Conservation (phyloP, 129 eudicot genomes). For the Saussurea involucrata region DNA sequence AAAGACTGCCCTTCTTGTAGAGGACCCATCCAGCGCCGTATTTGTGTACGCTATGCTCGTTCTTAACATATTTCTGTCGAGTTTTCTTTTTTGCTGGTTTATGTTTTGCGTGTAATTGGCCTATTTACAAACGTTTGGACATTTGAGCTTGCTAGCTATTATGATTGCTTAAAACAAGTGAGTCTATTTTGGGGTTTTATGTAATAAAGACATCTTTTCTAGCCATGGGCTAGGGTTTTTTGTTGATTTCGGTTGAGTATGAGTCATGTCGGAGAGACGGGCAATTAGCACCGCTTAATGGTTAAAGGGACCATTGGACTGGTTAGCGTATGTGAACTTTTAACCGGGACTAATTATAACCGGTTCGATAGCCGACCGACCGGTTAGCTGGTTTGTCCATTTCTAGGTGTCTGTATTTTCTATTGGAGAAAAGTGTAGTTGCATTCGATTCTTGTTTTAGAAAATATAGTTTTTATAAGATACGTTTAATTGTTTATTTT, state of each 20-base stretch:
- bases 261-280: background rate
- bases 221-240: background rate
- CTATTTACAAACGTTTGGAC: conserved; percentile 10
- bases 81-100: conserved; percentile 6
- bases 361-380: background rate
- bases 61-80: conserved; percentile 27
- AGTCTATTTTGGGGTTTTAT: conserved; percentile 21
- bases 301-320: no score
- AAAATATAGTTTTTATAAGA: no score
- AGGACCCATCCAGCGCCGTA: conserved; percentile 68
- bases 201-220: conserved; percentile 26
- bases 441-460: no score
- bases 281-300: background rate
- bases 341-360: no score
- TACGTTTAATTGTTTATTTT: no score
- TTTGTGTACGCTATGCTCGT: conserved; percentile 75
- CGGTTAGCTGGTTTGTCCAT: background rate
- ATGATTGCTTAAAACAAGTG: conserved; percentile 30
- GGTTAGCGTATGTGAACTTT: no score
- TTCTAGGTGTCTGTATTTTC: background rate
- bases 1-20: conserved; percentile 98
- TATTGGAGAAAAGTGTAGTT: background rate
- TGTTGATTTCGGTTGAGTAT: background rate
- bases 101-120: conserved; percentile 13
- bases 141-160: conserved; percentile 13